phyloP scores from a whole-genome alignment of 1,139 yeast genomes.

The Yamadazyma trypodendri region DNA sequence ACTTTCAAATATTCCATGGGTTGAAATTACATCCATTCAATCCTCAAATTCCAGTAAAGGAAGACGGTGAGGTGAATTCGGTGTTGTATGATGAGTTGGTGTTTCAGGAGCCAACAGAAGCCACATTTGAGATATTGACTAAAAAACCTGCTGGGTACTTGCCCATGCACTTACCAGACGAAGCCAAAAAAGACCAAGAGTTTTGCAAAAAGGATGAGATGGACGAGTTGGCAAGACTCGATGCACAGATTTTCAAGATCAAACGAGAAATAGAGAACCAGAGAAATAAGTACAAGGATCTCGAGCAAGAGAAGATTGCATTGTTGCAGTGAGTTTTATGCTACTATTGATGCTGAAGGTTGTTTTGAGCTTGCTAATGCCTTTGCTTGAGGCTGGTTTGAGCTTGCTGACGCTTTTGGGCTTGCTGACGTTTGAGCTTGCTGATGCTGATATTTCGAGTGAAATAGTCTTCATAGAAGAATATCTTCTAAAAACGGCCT shows the following conservation, averaged over 20 bases:
- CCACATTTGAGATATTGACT: constrained; percentile 76
- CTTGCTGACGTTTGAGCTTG: no score
- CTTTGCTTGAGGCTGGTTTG: background rate
- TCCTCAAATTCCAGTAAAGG: constrained; percentile 37
- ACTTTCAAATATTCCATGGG: constrained; percentile 82
- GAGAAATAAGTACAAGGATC: constrained; percentile 48
- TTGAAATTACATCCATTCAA: constrained; percentile 89
- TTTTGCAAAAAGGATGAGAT: constrained; percentile 53
- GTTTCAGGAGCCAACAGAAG: constrained; percentile 94
- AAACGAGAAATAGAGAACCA: constrained; percentile 55
- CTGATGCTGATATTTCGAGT: no score
- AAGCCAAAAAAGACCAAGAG: constrained; percentile 42
- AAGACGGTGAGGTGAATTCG: constrained; percentile 56
- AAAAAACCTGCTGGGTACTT: constrained; percentile 70
- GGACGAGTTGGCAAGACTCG: constrained; percentile 76
- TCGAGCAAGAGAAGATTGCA: constrained; percentile 49
- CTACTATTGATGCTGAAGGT: no score
- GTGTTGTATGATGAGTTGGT: constrained; percentile 87
- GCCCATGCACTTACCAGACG: constrained; percentile 56
- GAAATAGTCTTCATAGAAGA: constrained; percentile 1
- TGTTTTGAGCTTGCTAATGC: background rate
- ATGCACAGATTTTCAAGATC: constrained; percentile 64
- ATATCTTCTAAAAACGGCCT: constrained; percentile 22
- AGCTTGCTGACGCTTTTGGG: background rate
- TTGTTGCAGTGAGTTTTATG: constrained; percentile 38